Percentiles rank a stretch among this genome's conserved stretches.
These are phyloP conservation scores for Eucalyptus brandiana DNA, from an alignment of 345 rosid genomes.

Conservation along the genomic window DNA sequence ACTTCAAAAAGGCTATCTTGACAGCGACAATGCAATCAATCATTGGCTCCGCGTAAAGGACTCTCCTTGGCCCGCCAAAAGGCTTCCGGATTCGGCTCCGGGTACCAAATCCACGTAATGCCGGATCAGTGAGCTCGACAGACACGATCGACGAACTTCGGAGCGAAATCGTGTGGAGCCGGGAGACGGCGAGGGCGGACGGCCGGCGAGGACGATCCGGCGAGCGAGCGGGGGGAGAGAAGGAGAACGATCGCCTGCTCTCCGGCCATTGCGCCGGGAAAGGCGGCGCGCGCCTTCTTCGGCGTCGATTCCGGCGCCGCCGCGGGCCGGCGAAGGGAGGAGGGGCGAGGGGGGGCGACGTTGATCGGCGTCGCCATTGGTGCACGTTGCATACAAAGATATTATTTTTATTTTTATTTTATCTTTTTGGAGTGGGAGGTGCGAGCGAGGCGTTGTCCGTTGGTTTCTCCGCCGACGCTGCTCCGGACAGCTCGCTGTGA, in stretches of 20 bases:
- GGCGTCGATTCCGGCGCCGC: not conserved
- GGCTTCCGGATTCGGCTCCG: not conserved
- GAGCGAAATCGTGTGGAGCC: not conserved
- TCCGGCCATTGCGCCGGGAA: conserved; percentile 4
- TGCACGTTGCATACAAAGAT: not conserved
- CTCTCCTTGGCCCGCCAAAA: not conserved
- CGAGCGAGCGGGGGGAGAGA: conserved; percentile 33
- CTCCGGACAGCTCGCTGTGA: rapidly evolving
- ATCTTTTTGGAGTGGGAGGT: not conserved
- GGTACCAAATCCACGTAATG: not conserved
- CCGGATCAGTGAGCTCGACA: not conserved
- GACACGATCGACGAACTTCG: not conserved
- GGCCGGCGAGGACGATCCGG: conserved; percentile 18
- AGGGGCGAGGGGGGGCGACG: not conserved
- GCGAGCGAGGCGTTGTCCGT: not conserved
- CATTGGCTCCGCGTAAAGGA: not conserved
- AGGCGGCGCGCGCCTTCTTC: conserved; percentile 1
- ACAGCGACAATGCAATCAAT: not conserved
- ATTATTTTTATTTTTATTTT: not conserved
- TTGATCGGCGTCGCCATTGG: not conserved
- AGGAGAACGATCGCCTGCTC: conserved; percentile 51
- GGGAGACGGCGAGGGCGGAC: conserved; percentile 2
- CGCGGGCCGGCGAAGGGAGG: not conserved
- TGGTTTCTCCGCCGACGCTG: not conserved
- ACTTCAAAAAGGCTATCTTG: not conserved